Evolutionary conservation across 768 basidiomycete species (phyloP), one percentile per base, ranked within the genome.

Genomic region (Cystofilobasidium macerans): DNA sequence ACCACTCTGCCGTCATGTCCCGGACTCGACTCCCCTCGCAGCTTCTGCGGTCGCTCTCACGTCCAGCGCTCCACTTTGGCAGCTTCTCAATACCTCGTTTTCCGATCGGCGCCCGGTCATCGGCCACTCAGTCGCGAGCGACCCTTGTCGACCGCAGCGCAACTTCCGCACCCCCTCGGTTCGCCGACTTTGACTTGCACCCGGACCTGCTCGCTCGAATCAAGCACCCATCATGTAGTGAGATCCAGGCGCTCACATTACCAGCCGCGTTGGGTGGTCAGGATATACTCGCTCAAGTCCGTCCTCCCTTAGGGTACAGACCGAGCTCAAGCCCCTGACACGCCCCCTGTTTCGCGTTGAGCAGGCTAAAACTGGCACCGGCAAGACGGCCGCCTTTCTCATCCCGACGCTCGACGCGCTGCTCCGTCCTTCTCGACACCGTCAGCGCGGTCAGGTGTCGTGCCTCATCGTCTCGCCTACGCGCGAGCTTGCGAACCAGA

Each of bases 311-410:
- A 32, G 36, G 28, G 26, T 45, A n/a, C 30, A 30, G 57, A 14
- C 51, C 54, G 30, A 30, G 24, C 59, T 57, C 24, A 59, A 22
- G 20, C 11, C 47, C 47, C 20, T 58, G 32, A 20, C 56, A 9
- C 28, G 22, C 36, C 38, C 6, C 24, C 30, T 35, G 7, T 58
- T 16, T 18, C n/a, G 16, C 33, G 22, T 62, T 13, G 72, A 72
- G 30, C 72, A 76, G 69, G 74, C 74, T 43, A 74, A 75, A 62
- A 85, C 83, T 1, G 83, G 83, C 35, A 85, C 85, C 16, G 85
- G 84, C 75, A 77, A 78, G 76, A 79, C 78, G 28, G 64, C 79
- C 11, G 78, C 75, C 2, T 79, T 79, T 72, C 72, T 79, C 45
- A 65, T 79, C 32, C 78, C 78, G 0, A 67, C 77, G 1, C 73